Conservation (phyloP, 805 yeast genomes). For the Monosporozyma solicola region DNA sequence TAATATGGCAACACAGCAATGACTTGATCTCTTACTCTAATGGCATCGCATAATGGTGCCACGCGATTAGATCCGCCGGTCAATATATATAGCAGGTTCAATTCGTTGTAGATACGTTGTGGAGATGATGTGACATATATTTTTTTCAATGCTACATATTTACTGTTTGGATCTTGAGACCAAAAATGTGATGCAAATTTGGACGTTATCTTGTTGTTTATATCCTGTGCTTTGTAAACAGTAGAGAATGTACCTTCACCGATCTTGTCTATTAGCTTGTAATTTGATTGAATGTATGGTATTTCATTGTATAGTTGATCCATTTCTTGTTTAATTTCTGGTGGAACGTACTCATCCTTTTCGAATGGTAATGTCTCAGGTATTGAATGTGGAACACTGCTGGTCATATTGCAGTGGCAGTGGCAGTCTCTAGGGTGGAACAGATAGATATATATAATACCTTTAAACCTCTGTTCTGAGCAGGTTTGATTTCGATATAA, state of each 20-base stretch:
- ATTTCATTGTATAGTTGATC: slow-evolving; percentile 44
- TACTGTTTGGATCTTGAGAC: slow-evolving; percentile 31
- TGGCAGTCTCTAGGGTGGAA: too few species aligned
- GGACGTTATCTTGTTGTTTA: slow-evolving; percentile 27
- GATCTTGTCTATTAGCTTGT: slow-evolving; percentile 39
- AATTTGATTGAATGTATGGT: slow-evolving; percentile 36
- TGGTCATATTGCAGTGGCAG: neutral
- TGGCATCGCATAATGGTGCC: slow-evolving; percentile 83
- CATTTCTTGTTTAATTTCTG: slow-evolving; percentile 51
- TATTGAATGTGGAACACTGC: neutral
- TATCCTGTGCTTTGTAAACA: slow-evolving; percentile 51
- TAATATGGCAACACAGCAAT: slow-evolving; percentile 87
- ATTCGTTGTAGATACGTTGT: slow-evolving; percentile 78
- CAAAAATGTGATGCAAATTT: slow-evolving; percentile 25
- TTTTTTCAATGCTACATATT: slow-evolving; percentile 76
- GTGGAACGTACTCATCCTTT: slow-evolving; percentile 30
- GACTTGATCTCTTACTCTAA: slow-evolving; percentile 84
- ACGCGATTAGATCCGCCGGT: slow-evolving; percentile 66
- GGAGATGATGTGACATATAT: slow-evolving; percentile 96
- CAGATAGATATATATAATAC: too few species aligned
- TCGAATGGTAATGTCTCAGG: slow-evolving; percentile 22
- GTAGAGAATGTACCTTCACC: slow-evolving; percentile 82
- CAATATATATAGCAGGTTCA: slow-evolving; percentile 61
- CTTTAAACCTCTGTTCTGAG: too few species aligned
- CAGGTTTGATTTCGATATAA: neutral